phyloP scores from a whole-genome alignment of 2,329 filamentous ascomycete genomes.

The Colletotrichum sp. region DNA sequence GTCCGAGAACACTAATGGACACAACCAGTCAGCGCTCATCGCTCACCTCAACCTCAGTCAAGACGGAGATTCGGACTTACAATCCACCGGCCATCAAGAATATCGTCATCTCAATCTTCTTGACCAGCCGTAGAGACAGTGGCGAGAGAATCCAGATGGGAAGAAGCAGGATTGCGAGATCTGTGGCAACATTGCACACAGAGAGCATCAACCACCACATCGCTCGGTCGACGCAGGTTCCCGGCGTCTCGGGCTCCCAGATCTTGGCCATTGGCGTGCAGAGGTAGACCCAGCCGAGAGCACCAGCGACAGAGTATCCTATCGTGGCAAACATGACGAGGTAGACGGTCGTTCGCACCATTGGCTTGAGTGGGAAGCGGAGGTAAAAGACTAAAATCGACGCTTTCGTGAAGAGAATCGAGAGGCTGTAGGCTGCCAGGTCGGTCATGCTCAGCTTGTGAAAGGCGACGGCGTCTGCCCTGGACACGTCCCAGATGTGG shows the following conservation, averaged over 20 bases:
- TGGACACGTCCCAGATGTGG: conserved; percentile 11
- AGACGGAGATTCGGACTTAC: background rate
- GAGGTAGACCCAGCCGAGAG: conserved; percentile 7
- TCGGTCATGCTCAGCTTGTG: conserved; percentile 18
- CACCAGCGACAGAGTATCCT: conserved; percentile 5
- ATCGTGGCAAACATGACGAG: conserved; percentile 13
- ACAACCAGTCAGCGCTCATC: background rate
- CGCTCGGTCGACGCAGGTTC: conserved; percentile 10
- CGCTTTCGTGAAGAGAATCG: conserved; percentile 24
- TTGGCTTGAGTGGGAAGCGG: conserved; percentile 14
- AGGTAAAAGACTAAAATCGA: conserved; percentile 26
- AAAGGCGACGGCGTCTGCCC: background rate
- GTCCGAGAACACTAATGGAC: conserved; percentile 7
- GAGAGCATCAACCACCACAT: conserved; percentile 21
- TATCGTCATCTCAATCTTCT: conserved; percentile 18
- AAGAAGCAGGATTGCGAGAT: conserved; percentile 21
- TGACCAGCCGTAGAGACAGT: background rate
- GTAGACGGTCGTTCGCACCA: background rate
- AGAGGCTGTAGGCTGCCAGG: conserved; percentile 22
- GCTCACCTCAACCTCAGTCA: rapidly evolving
- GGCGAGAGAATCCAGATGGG: conserved; percentile 20
- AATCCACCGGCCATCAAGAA: conserved; percentile 21
- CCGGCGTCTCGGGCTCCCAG: background rate
- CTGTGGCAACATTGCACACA: conserved; percentile 20
- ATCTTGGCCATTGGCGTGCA: conserved; percentile 16